Evolutionary conservation across 2,329 filamentous ascomycete genomes (phyloP).

Genomic region (Sphaerulina musiva): DNA sequence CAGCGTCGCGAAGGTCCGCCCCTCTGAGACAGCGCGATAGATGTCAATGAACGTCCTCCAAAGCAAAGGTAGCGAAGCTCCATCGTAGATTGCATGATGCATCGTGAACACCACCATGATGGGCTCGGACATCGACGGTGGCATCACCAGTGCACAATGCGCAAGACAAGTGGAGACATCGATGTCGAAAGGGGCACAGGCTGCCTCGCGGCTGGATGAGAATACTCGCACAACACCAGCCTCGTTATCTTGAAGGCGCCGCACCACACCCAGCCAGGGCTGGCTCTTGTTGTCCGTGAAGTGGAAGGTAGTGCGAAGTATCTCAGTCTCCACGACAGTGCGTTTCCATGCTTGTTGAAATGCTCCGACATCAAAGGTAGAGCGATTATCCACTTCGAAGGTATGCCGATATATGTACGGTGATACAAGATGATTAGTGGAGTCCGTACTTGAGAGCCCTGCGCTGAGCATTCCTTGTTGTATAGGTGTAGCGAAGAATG

Average conservation of each 20-base stretch:
- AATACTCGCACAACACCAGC: background rate
- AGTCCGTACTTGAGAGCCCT: background rate
- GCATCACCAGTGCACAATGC: background rate
- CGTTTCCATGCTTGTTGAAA: background rate
- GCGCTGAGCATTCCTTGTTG: background rate
- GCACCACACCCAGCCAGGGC: background rate
- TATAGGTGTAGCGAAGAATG: background rate
- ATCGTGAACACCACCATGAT: background rate
- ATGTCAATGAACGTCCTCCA: background rate
- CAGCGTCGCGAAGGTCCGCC: background rate
- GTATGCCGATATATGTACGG: background rate
- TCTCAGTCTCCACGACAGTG: background rate
- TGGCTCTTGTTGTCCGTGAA: background rate
- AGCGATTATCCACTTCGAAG: background rate
- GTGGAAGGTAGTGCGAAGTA: background rate
- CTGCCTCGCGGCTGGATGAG: background rate
- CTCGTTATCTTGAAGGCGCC: background rate
- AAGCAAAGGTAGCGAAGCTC: background rate
- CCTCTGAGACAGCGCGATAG: background rate
- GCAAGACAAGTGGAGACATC: background rate
- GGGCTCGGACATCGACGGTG: background rate
- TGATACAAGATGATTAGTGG: background rate
- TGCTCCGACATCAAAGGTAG: background rate
- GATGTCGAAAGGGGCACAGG: background rate
- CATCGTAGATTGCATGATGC: conserved; percentile 9